phyloP scores from a whole-genome alignment of 2,329 filamentous ascomycete species.

The Microsporum ferrugineum region DNA sequence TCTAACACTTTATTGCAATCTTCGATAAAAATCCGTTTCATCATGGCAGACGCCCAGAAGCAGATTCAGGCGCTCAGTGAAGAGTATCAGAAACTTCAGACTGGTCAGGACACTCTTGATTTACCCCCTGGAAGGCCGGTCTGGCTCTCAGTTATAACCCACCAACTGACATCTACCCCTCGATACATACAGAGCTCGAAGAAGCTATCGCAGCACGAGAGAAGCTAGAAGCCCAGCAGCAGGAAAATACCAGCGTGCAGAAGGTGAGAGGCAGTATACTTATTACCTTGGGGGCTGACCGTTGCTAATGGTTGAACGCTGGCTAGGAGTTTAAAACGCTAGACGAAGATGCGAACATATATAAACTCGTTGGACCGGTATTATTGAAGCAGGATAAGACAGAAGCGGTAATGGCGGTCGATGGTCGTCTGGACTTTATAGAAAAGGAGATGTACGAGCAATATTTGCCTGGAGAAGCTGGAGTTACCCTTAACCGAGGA shows the following conservation, averaged over 20 bases:
- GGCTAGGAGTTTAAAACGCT: conserved; percentile 67
- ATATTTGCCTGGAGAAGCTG: neutral
- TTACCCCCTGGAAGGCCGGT: neutral
- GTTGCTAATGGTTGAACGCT: neutral
- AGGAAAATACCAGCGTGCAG: conserved; percentile 82
- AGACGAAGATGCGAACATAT: conserved; percentile 75
- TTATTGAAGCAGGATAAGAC: conserved; percentile 86
- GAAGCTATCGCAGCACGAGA: conserved; percentile 66
- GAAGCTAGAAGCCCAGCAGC: conserved; percentile 81
- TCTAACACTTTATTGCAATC: neutral
- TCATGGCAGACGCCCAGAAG: conserved; percentile 63
- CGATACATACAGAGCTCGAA: conserved; percentile 57
- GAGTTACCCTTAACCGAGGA: neutral
- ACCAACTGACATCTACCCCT: neutral
- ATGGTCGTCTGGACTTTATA: conserved; percentile 84
- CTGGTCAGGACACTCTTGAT: conserved; percentile 44
- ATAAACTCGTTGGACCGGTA: conserved; percentile 89
- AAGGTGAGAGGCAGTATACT: conserved; percentile 43
- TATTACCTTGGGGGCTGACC: neutral
- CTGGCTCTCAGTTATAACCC: neutral
- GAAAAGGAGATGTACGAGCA: conserved; percentile 75
- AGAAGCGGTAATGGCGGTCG: conserved; percentile 83
- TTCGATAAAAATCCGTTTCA: neutral
- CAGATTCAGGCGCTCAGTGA: conserved; percentile 73
- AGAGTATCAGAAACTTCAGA: conserved; percentile 76